A percentile compares a stretch with the other conserved stretches of the same genome.
Conservation (phyloP, 139 green algal genomes). For the Coccomyxa sp. region DNA sequence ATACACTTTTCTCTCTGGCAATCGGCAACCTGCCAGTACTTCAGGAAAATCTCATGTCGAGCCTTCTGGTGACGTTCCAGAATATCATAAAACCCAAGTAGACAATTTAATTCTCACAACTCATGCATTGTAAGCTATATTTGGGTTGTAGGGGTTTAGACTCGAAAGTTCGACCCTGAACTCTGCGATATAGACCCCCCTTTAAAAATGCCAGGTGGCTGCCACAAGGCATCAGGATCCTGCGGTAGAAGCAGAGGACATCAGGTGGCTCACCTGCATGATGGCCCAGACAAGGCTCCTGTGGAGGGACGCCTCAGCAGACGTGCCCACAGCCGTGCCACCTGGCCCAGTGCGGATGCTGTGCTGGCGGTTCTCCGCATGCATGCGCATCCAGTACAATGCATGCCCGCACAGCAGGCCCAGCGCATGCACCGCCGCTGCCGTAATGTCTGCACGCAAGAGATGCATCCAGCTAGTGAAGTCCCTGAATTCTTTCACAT, state of each 20-base stretch:
- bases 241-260: too few species aligned
- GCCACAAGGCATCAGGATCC: too few species aligned
- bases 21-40: too few species aligned
- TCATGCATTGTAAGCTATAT: too few species aligned
- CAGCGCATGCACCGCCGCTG: constrained; percentile 51
- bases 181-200: too few species aligned
- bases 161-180: too few species aligned
- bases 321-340: not conserved
- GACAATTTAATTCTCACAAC: too few species aligned
- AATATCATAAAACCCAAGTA: too few species aligned
- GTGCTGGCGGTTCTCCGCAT: constrained; percentile 13
- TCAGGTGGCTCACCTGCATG: constrained; percentile 1
- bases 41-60: too few species aligned
- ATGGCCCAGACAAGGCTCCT: constrained; percentile 3
- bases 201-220: too few species aligned
- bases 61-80: too few species aligned
- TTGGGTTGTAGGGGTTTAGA: too few species aligned
- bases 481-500: constrained; percentile 80
- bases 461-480: constrained; percentile 50
- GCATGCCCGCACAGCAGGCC: constrained; percentile 42
- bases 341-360: not conserved
- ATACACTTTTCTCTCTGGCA: not conserved
- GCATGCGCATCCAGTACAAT: constrained; percentile 35
- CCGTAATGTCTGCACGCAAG: constrained; percentile 44
- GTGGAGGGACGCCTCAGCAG: not conserved